Percentiles rank a stretch among this genome's conserved stretches.
phyloP scores from a whole-genome alignment of 1,284 basidiomycete species.

The Athelia psychrophila region DNA sequence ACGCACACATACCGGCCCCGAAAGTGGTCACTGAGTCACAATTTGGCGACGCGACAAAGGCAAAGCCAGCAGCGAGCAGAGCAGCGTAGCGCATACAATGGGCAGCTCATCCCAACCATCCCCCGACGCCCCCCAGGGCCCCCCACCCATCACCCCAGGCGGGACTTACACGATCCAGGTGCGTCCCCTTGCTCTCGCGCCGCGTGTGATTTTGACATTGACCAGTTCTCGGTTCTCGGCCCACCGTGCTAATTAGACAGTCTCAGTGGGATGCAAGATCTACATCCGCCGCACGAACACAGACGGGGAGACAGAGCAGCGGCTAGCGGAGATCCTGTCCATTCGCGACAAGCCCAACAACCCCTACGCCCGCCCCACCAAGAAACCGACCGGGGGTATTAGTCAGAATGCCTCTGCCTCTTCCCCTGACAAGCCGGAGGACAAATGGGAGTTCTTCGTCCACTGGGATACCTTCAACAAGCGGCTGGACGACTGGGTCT shows the following conservation, averaged over 20 bases:
- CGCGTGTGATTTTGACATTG: constrained; percentile 18
- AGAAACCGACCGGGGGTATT: constrained; percentile 9
- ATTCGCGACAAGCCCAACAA: constrained; percentile 83
- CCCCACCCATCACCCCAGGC: constrained; percentile 66
- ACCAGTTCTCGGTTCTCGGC: constrained; percentile 20
- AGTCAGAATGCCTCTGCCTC: constrained; percentile 40
- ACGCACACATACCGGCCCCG: too few species aligned
- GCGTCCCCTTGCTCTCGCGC: constrained; percentile 22
- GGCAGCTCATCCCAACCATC: constrained; percentile 18
- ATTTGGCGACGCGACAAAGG: too few species aligned
- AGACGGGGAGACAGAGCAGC: constrained; percentile 78
- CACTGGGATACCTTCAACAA: constrained; percentile 99
- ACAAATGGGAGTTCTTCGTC: constrained; percentile 92
- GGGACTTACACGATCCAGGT: constrained; percentile 77
- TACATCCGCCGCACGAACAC: constrained; percentile 79
- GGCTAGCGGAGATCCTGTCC: constrained; percentile 91
- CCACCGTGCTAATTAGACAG: constrained; percentile 58
- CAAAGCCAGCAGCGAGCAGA: too few species aligned
- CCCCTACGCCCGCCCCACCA: constrained; percentile 50
- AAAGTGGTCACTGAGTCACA: too few species aligned
- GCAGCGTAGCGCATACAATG: not conserved
- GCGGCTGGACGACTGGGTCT: constrained; percentile 98
- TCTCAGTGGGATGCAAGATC: constrained; percentile 91
- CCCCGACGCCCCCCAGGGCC: constrained; percentile 46
- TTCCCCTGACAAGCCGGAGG: constrained; percentile 50